phyloP scores from a whole-genome alignment of 225 moss, liverwort and hornwort genomes.

The Sphagnum contortum region DNA sequence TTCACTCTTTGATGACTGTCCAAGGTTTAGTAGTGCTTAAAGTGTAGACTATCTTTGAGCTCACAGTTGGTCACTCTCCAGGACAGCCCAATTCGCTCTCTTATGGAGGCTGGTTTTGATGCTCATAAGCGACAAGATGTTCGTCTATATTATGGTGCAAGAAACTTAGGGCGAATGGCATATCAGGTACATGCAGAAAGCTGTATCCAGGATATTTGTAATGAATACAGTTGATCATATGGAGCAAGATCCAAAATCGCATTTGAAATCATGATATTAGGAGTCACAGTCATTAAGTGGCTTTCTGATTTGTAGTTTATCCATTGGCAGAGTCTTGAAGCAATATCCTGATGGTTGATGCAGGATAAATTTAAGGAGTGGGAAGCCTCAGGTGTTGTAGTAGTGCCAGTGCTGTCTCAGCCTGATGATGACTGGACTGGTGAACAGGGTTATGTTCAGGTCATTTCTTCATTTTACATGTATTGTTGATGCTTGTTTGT shows the following conservation, averaged over 20 bases:
- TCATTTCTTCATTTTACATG: neutral
- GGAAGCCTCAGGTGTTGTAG: conserved; percentile 82
- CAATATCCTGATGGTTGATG: neutral
- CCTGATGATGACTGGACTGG: conserved; percentile 67
- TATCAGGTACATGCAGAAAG: conserved; percentile 55
- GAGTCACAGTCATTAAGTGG: too few relatives aligned
- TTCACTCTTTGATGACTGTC: too few relatives aligned
- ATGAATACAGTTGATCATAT: neutral
- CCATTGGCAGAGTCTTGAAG: too few relatives aligned
- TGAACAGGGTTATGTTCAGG: conserved; percentile 79
- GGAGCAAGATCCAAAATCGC: too few relatives aligned
- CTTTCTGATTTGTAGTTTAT: too few relatives aligned
- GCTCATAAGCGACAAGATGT: conserved; percentile 70
- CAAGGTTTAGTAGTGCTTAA: too few relatives aligned
- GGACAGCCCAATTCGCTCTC: conserved; percentile 87
- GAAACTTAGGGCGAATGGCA: conserved; percentile 84
- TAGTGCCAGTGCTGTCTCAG: conserved; percentile 91
- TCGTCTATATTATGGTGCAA: conserved; percentile 87
- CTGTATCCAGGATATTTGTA: neutral
- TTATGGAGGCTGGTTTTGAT: conserved; percentile 74
- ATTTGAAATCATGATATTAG: too few relatives aligned
- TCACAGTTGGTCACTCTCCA: conserved; percentile 16
- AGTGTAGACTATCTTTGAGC: neutral
- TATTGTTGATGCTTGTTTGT: neutral
- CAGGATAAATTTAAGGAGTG: conserved; percentile 74